phyloP scores from a whole-genome alignment of 352 stramenopile genomes.

The Phytophthora ramorum region DNA sequence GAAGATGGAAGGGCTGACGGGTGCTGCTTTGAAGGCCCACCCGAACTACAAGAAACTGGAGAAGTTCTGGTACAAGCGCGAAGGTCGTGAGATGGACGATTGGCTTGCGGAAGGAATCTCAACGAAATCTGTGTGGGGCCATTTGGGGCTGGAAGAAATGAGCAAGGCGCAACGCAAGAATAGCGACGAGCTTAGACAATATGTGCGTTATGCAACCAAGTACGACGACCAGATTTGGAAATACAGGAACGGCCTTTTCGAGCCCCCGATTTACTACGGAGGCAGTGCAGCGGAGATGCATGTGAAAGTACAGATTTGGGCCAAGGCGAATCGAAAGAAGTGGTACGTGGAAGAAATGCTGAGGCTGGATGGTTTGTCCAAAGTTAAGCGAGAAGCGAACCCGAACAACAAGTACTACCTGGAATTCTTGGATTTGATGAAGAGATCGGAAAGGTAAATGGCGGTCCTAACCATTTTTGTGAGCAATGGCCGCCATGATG shows the following conservation, averaged over 20 bases:
- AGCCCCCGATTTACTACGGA: background rate
- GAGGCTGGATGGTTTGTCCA: background rate
- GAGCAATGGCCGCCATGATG: too few relatives aligned
- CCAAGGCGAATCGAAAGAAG: background rate
- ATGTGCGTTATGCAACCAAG: slow-evolving; percentile 20
- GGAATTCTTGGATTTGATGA: slow-evolving; percentile 1
- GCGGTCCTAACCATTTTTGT: too few relatives aligned
- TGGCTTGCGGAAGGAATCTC: background rate
- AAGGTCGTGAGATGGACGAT: background rate
- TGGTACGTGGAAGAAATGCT: slow-evolving; percentile 14
- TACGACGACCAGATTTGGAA: slow-evolving; percentile 11
- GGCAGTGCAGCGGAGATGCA: background rate
- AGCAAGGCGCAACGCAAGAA: background rate
- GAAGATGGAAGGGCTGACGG: background rate
- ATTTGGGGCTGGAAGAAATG: background rate
- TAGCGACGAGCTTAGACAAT: background rate
- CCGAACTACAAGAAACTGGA: slow-evolving; percentile 3
- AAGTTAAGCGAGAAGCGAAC: background rate
- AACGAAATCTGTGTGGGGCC: background rate
- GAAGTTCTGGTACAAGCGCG: slow-evolving; percentile 1
- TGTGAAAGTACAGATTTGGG: slow-evolving; percentile 7
- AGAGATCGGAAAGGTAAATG: background rate
- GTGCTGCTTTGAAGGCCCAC: background rate
- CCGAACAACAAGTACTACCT: background rate
- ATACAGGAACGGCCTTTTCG: background rate